Base-by-base conservation (phyloP, 106 monocot species). In the Apostasia ramifera region DNA sequence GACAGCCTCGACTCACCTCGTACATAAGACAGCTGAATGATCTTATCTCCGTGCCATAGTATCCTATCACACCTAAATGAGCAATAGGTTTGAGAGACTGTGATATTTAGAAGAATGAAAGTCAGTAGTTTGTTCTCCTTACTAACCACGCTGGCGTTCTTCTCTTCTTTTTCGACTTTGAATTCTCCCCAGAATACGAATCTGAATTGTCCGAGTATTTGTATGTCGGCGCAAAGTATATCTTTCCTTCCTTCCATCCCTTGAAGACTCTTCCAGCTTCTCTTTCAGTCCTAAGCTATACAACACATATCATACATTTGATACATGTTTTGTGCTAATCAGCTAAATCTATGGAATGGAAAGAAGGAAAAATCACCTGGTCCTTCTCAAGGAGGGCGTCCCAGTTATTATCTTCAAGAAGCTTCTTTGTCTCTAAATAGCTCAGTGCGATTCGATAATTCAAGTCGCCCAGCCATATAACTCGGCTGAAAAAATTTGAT, bases 391-490 rank as follows among this genome's bases (percentile, higher is more conserved):
- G 54, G 8, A 87, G 87, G 11, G 74, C 74, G 73, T 77, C 80
- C 83, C 80, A 83, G 43, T 87, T 63, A 48, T 76, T 83, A 0
- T 80, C 49, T 63, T 81, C 75, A 41, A 87, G 75, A 37, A 83
- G 80, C 41, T 64, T 77, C 50, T 57, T 74, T 2, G 87, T 75
- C 71, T 83, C 83, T 0, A n/a, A 10, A 56, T 87, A 87, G 71
- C 78, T 78, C 68, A 87, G 57, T 3, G 74, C 73, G 69, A 87
- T 81, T 53, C 87, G 80, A 53, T 87, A 87, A 51, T 87, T 87
- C 61, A 87, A 68, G 53, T 87, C 83, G 2, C 87, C 87, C 0
- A 87, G 47, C 87, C 87, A 87, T 64, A 87, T 80, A 3, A 83
- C 78, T 38, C 83, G 83, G 60, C 87, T 87, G 68, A 45, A 44